Conservation (phyloP, 2,329 filamentous ascomycete genomes). For the Colletotrichum neosansevieriae region DNA sequence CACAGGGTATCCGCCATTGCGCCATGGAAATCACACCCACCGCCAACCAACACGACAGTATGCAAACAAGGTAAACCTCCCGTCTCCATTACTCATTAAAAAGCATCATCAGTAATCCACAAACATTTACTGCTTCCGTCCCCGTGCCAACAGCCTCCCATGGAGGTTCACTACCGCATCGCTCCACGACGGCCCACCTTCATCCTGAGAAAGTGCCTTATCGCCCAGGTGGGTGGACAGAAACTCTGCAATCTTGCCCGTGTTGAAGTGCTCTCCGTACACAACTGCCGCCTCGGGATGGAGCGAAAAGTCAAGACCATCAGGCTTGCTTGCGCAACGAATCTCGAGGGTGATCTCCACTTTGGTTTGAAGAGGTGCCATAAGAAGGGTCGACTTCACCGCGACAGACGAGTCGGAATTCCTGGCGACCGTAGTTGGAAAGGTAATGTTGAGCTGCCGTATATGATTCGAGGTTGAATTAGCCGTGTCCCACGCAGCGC, state of each 20-base stretch:
- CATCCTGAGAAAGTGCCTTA: conserved; percentile 46
- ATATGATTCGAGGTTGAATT: conserved; percentile 70
- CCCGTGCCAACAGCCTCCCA: conserved; percentile 66
- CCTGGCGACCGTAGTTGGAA: conserved; percentile 73
- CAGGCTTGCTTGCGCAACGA: conserved; percentile 56
- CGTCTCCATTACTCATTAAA: conserved; percentile 47
- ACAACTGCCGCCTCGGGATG: conserved; percentile 70
- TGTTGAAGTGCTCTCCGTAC: conserved; percentile 84
- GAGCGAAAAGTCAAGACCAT: conserved; percentile 67
- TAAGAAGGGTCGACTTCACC: conserved; percentile 71
- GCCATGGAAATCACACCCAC: conserved; percentile 35
- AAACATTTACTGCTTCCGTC: conserved; percentile 57
- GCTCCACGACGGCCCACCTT: conserved; percentile 61
- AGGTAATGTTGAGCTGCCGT: conserved; percentile 70
- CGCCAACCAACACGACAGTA: conserved; percentile 34
- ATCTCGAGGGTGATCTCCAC: conserved; percentile 73
- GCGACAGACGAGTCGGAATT: conserved; percentile 74
- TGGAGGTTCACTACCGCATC: conserved; percentile 68
- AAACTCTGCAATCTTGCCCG: conserved; percentile 80
- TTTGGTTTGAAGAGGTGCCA: conserved; percentile 75
- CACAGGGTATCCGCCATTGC: conserved; percentile 36
- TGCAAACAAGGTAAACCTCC: conserved; percentile 17
- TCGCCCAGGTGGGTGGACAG: conserved; percentile 66
- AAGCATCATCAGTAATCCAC: conserved; percentile 1
- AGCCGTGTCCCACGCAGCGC: conserved; percentile 75